A percentile compares a stretch with the other conserved stretches of the same genome.
These are phyloP conservation scores for Septoria linicola DNA, from an alignment of 2,329 filamentous ascomycete genomes.

Conservation along the genomic window DNA sequence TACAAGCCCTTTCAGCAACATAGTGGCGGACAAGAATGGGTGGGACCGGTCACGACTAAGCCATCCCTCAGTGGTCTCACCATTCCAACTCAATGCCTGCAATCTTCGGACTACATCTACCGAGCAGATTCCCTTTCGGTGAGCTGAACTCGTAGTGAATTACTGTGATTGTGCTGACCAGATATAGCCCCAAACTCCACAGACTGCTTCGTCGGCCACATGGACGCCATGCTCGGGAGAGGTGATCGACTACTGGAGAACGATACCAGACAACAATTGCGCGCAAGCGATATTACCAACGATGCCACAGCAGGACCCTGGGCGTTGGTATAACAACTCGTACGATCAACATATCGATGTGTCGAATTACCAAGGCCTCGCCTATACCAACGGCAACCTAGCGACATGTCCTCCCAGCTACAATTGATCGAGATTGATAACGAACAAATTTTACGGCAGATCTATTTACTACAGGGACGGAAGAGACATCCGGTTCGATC, in stretches of 20 bases:
- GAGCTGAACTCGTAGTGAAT: not conserved
- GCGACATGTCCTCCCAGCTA: conserved; percentile 11
- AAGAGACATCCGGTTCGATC: not conserved
- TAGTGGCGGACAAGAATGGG: conserved; percentile 7
- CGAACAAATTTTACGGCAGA: conserved; percentile 1
- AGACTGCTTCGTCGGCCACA: conserved; percentile 8
- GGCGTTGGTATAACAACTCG: conserved; percentile 7
- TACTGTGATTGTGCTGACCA: not conserved
- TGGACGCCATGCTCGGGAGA: conserved; percentile 6
- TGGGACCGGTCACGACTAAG: conserved; percentile 3
- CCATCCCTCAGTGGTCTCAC: conserved; percentile 4
- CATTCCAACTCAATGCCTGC: conserved; percentile 5
- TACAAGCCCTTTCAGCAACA: conserved; percentile 14
- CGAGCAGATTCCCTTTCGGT: conserved; percentile 8
- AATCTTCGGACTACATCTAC: conserved; percentile 9
- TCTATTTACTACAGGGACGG: not conserved
- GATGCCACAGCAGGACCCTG: conserved; percentile 5
- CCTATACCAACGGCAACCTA: not conserved
- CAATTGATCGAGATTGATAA: not conserved
- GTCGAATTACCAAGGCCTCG: not conserved
- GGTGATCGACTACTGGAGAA: conserved; percentile 4
- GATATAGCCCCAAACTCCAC: conserved; percentile 2
- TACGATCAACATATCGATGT: conserved; percentile 3
- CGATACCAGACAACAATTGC: conserved; percentile 5
- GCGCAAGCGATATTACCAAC: conserved; percentile 3